phyloP scores from a whole-genome alignment of 352 stramenopile species.

The Pythium volutum region DNA sequence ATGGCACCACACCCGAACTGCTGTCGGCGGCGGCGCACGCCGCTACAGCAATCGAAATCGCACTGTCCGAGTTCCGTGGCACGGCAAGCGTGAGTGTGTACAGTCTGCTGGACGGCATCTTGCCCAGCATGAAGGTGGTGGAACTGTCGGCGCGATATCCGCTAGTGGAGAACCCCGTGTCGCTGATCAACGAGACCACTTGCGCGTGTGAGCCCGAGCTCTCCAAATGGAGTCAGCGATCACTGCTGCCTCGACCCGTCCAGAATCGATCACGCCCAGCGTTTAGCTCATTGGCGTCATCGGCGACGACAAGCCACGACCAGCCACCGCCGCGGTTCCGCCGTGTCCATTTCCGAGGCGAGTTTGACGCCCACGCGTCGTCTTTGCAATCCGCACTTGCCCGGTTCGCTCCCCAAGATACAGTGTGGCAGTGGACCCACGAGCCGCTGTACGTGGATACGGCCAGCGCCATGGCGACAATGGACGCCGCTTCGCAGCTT shows the following conservation, averaged over 20 bases:
- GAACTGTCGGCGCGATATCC: constrained; percentile 52
- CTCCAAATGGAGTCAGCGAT: constrained; percentile 23
- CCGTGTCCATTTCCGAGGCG: constrained; percentile 46
- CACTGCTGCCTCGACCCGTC: constrained; percentile 38
- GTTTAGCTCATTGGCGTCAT: constrained; percentile 2
- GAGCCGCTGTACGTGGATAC: constrained; percentile 25
- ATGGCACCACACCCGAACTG: neutral
- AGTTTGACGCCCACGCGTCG: constrained; percentile 28
- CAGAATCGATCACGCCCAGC: neutral
- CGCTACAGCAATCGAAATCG: constrained; percentile 53
- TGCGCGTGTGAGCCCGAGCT: constrained; percentile 20
- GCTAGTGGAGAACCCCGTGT: constrained; percentile 27
- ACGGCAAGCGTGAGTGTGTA: constrained; percentile 25
- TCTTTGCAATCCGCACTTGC: constrained; percentile 33
- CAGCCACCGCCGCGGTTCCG: constrained; percentile 26
- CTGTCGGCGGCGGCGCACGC: constrained; percentile 24
- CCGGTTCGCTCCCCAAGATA: constrained; percentile 25
- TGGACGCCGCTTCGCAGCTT: constrained; percentile 52
- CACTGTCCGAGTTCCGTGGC: constrained; percentile 37
- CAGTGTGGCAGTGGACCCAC: constrained; percentile 42
- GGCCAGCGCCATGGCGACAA: neutral
- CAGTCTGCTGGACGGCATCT: constrained; percentile 44
- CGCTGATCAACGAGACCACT: constrained; percentile 30
- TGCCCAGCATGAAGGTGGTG: constrained; percentile 52
- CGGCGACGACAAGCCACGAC: neutral